Base-by-base conservation (phyloP, 805 yeast genomes). In the Barnettozyma populi region DNA sequence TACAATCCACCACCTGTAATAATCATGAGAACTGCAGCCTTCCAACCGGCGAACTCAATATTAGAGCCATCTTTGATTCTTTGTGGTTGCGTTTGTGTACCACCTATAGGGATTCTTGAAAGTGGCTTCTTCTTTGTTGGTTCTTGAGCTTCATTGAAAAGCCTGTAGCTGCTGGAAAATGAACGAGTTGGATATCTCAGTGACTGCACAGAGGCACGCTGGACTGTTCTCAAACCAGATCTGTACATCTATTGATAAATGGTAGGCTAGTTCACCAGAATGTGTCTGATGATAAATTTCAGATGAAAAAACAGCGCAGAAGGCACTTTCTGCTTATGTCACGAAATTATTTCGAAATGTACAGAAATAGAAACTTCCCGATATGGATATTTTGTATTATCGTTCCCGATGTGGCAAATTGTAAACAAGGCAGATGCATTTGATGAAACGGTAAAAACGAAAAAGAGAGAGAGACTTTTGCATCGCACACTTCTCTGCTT, bases 1-100 rank as follows among this genome's bases (percentile, higher is more conserved):
- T 88, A 84, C 48, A 85, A 67, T 1, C 76, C 84, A 21, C 84
- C 84, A 24, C 97, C 97, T 18, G 80, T 81, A 0, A 74, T 71
- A 2, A 86, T 49, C 61, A 90, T 76, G 24, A 89, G 60, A 2
- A 79, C 66, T 16, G 86, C 80, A 1, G 95, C 90, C 60, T 86
- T 86, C 95, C 97, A 89, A 8, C 90, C 76, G 10, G 92, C 78
- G 67, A 84, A 84, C 59, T 87, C 95, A 47, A 86, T 73, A 36
- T 79, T 71, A 11, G 67, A 66, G 3, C 73, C 65, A 48, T 64
- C 67, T 50, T 70, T 65, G 45, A 70, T 55, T 51, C 59, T 52
- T 48, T 57, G 60, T 40, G 56, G 47, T 40, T 67, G 48, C 4
- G 67, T 63, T 11, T 63, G 57, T 2, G 73, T 46, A 1, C 82